A percentile compares a stretch with the other conserved stretches of the same genome.
Conservation (phyloP, 192 early-diverging fungal species). For the Allomyces javanicus region DNA sequence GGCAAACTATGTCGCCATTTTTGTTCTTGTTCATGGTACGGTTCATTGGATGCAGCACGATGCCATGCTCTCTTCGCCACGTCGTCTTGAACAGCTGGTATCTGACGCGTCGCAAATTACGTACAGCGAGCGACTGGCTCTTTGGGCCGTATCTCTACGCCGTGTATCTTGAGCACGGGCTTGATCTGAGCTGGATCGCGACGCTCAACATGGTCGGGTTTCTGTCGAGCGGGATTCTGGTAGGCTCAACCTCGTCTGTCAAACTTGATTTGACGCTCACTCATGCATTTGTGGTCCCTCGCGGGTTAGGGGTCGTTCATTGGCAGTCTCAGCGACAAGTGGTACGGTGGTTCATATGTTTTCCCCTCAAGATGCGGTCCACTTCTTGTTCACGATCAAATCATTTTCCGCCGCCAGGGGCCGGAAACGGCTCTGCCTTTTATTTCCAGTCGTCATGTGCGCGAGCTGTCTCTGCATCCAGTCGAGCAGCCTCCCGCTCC, state of each 20-base stretch:
- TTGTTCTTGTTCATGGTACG: not conserved
- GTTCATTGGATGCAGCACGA: too few species aligned
- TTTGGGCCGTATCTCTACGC: not conserved
- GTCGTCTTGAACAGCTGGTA: too few species aligned
- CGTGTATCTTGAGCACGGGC: not conserved
- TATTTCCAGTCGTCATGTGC: conserved; percentile 16
- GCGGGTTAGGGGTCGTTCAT: not conserved
- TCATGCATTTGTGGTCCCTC: too few species aligned
- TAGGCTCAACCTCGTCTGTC: not conserved
- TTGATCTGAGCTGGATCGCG: not conserved
- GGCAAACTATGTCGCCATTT: not conserved
- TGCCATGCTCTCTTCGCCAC: too few species aligned
- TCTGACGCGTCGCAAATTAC: too few species aligned
- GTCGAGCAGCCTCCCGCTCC: conserved; percentile 9
- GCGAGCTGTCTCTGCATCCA: conserved; percentile 20
- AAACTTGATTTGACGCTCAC: too few species aligned
- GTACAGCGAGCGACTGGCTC: not conserved
- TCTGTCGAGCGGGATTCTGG: not conserved
- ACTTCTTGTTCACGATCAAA: too few species aligned
- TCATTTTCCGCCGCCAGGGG: conserved; percentile 8
- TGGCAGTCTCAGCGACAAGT: not conserved
- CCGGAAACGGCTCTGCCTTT: conserved; percentile 13
- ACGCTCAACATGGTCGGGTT: not conserved
- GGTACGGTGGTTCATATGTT: not conserved
- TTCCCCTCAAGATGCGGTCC: too few species aligned